Evolutionary conservation across 108 stramenopile genomes (phyloP).

Genomic region (Skeletonema menzelii): DNA sequence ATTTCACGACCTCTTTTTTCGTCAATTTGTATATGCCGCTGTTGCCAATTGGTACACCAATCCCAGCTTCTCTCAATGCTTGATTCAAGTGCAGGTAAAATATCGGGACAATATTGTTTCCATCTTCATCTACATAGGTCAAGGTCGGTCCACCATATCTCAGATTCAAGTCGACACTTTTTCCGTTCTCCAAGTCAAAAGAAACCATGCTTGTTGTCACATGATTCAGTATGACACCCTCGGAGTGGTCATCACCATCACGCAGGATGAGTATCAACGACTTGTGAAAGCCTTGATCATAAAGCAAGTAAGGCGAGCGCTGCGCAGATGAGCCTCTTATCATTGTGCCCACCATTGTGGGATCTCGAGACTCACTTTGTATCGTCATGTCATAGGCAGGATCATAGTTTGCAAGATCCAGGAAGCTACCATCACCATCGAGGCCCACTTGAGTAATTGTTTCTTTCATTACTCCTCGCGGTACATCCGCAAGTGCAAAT

Average conservation of each 20-base stretch:
- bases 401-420: conserved; percentile 35
- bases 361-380: neutral
- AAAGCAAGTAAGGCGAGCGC: conserved; percentile 56
- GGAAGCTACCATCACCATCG: conserved; percentile 7
- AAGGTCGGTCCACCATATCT: conserved; percentile 60
- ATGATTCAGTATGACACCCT: conserved; percentile 59
- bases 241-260: conserved; percentile 52
- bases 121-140: conserved; percentile 18
- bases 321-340: conserved; percentile 56
- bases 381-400: conserved; percentile 31
- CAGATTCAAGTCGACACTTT: conserved; percentile 30
- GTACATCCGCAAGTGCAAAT: conserved; percentile 16
- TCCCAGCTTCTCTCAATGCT: conserved; percentile 18
- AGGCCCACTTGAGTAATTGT: conserved; percentile 19
- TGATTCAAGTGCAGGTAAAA: conserved; percentile 49
- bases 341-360: conserved; percentile 45
- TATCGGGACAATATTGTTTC: conserved; percentile 20
- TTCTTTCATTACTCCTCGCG: conserved; percentile 1
- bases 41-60: conserved; percentile 41
- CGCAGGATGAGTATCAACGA: conserved; percentile 54
- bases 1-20: conserved; percentile 40
- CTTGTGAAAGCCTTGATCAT: conserved; percentile 69
- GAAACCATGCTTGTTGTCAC: conserved; percentile 33
- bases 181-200: conserved; percentile 25
- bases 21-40: conserved; percentile 38